A percentile compares a stretch with the other conserved stretches of the same genome.
Conservation (phyloP, 2,329 filamentous ascomycete genomes). For the Penicillium sp. region DNA sequence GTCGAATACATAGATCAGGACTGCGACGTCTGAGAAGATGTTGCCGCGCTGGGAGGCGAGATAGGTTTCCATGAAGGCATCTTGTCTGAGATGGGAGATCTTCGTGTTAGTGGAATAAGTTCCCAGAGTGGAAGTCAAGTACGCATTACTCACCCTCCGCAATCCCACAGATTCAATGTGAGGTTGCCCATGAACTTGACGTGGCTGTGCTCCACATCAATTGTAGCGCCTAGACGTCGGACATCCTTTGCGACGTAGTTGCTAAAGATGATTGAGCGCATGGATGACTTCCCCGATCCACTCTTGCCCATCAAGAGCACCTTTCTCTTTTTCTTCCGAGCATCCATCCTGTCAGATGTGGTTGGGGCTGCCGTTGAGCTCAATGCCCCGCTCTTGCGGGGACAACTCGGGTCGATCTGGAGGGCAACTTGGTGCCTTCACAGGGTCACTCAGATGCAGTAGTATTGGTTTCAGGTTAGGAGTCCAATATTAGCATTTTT, state of each 20-base stretch:
- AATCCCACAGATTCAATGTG: conserved; percentile 97
- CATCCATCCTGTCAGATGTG: conserved; percentile 38
- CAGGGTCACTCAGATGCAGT: not conserved
- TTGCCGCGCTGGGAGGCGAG: conserved; percentile 91
- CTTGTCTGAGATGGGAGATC: conserved; percentile 60
- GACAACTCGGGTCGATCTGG: conserved; percentile 15
- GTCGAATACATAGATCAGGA: conserved; percentile 98
- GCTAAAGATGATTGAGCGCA: conserved; percentile 98
- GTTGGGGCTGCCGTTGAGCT: conserved; percentile 16
- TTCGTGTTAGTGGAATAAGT: not conserved
- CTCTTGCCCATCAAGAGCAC: conserved; percentile 91
- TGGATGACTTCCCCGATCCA: conserved; percentile 95
- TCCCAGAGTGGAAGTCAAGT: not conserved
- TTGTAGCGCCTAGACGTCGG: conserved; percentile 85
- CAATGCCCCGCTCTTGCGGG: conserved; percentile 26
- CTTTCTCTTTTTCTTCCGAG: conserved; percentile 73
- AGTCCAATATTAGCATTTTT: not conserved
- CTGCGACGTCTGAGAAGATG: conserved; percentile 94
- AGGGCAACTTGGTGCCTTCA: conserved; percentile 11
- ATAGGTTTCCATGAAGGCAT: conserved; percentile 98
- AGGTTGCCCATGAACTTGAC: conserved; percentile 98
- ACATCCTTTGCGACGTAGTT: conserved; percentile 98
- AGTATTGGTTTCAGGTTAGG: not conserved
- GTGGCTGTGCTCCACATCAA: conserved; percentile 97
- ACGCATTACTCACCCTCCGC: conserved; percentile 67